A percentile compares a stretch with the other conserved stretches of the same genome.
Evolutionary conservation across 2,329 filamentous ascomycete species (phyloP).

Genomic region (Ophiostoma angusticollis): DNA sequence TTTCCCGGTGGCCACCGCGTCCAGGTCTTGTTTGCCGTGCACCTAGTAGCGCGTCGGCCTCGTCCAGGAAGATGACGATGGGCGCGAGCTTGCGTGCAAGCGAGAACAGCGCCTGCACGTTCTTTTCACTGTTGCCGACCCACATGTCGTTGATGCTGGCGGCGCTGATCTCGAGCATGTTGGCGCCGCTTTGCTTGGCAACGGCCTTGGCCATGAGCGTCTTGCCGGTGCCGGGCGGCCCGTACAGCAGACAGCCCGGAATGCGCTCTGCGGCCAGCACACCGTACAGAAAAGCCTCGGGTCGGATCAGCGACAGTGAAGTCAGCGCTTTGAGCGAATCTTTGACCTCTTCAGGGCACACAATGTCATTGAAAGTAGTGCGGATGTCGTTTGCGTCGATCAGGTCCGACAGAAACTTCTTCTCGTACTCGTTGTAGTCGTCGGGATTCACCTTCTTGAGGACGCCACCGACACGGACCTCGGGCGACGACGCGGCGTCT

Average conservation of each 20-base stretch:
- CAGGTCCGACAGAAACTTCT: slow-evolving; percentile 67
- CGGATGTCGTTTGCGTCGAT: slow-evolving; percentile 70
- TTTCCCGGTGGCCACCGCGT: slow-evolving; percentile 65
- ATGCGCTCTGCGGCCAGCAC: slow-evolving; percentile 86
- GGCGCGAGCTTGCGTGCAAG: slow-evolving; percentile 84
- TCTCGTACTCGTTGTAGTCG: slow-evolving; percentile 58
- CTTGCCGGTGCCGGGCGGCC: slow-evolving; percentile 70
- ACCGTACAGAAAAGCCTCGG: slow-evolving; percentile 93
- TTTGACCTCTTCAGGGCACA: slow-evolving; percentile 69
- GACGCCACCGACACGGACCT: slow-evolving; percentile 5
- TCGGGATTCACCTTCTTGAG: slow-evolving; percentile 2
- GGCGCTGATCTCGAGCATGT: slow-evolving; percentile 76
- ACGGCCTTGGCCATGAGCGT: slow-evolving; percentile 58
- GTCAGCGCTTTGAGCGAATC: slow-evolving; percentile 83
- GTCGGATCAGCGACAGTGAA: slow-evolving; percentile 70
- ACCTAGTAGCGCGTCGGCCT: slow-evolving; percentile 85
- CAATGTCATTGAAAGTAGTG: slow-evolving; percentile 79
- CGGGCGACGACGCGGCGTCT: neutral
- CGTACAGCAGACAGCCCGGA: slow-evolving; percentile 76
- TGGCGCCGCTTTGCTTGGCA: slow-evolving; percentile 54
- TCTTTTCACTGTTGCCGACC: slow-evolving; percentile 93
- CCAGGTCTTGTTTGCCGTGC: slow-evolving; percentile 54
- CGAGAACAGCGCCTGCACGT: slow-evolving; percentile 81
- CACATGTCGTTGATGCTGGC: slow-evolving; percentile 94
- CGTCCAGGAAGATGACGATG: slow-evolving; percentile 92